A percentile compares a stretch with the other conserved stretches of the same genome.
These are phyloP conservation scores for Pleurotus salmoneostramineus DNA, from an alignment of 768 basidiomycete species.

Conservation along the genomic window DNA sequence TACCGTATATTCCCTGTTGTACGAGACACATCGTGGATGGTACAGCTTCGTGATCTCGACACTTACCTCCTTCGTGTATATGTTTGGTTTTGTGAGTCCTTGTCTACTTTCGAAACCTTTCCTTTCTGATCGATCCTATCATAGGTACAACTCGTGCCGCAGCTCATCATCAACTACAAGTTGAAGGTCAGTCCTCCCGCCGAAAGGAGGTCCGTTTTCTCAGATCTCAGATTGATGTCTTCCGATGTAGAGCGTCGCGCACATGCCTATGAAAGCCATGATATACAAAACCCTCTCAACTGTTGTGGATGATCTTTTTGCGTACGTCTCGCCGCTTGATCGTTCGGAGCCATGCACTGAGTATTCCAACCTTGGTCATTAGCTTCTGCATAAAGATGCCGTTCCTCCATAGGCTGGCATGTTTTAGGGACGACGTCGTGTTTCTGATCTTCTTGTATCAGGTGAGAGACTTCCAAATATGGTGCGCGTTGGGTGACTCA, in stretches of 20 bases:
- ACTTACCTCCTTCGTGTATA: slow-evolving; percentile 88
- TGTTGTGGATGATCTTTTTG: slow-evolving; percentile 90
- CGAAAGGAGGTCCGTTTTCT: slow-evolving; percentile 9
- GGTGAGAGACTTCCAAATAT: slow-evolving; percentile 38
- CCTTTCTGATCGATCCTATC: slow-evolving; percentile 4
- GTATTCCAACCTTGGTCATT: slow-evolving; percentile 7
- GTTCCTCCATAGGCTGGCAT: slow-evolving; percentile 69
- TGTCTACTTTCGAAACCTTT: background rate
- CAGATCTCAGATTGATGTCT: slow-evolving; percentile 9
- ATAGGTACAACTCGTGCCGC: slow-evolving; percentile 82
- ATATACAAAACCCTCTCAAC: slow-evolving; percentile 91
- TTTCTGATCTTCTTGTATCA: slow-evolving; percentile 93
- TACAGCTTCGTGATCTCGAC: slow-evolving; percentile 95
- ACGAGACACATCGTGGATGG: slow-evolving; percentile 89
- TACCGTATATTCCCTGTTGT: slow-evolving; percentile 75
- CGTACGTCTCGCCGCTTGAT: slow-evolving; percentile 37
- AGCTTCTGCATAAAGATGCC: slow-evolving; percentile 98
- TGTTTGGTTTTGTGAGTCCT: slow-evolving; percentile 93
- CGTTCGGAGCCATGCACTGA: slow-evolving; percentile 13
- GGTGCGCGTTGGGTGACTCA: slow-evolving; percentile 10
- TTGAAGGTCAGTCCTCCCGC: slow-evolving; percentile 61
- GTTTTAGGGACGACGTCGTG: slow-evolving; percentile 88
- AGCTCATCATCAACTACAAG: slow-evolving; percentile 96
- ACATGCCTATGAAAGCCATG: slow-evolving; percentile 99
- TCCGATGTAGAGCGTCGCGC: slow-evolving; percentile 74